A percentile compares a stretch with the other conserved stretches of the same genome.
Evolutionary conservation across 2,329 filamentous ascomycete species (phyloP).

Genomic region (Rhinocladiella similis): DNA sequence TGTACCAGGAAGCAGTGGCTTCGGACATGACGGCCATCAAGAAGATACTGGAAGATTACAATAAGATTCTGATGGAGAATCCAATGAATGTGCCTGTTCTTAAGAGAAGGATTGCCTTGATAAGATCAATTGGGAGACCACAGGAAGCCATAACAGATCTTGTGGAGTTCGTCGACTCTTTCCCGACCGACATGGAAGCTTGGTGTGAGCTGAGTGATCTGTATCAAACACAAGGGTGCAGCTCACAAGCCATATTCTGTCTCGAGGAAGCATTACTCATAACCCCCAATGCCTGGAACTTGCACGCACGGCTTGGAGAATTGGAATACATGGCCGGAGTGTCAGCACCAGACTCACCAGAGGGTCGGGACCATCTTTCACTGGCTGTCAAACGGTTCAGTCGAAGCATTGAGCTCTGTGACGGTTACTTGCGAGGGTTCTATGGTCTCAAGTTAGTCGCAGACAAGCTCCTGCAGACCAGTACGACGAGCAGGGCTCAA

Average conservation of each 20-base stretch:
- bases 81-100: constrained; percentile 80
- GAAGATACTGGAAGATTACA: constrained; percentile 73
- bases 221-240: constrained; percentile 77
- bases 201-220: constrained; percentile 91
- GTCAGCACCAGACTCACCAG: constrained; percentile 37
- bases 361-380: constrained; percentile 54
- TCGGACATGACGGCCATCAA: constrained; percentile 65
- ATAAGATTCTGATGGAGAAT: constrained; percentile 70
- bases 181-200: constrained; percentile 85
- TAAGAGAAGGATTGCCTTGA: constrained; percentile 79
- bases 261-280: constrained; percentile 88
- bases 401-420: constrained; percentile 88
- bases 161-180: constrained; percentile 73
- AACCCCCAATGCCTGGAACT: constrained; percentile 91
- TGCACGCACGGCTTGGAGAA: constrained; percentile 86
- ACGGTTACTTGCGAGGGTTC: constrained; percentile 87
- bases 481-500: constrained; percentile 13
- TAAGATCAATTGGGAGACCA: constrained; percentile 70
- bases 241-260: constrained; percentile 80
- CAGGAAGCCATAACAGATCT: constrained; percentile 74
- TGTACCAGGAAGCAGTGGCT: constrained; percentile 82
- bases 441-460: constrained; percentile 73
- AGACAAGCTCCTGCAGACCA: constrained; percentile 23
- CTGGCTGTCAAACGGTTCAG: constrained; percentile 83
- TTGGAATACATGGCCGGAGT: constrained; percentile 63